These are phyloP conservation scores for Microdochium bolleyi DNA, from an alignment of 2,329 filamentous ascomycete species.

Conservation along the genomic window DNA sequence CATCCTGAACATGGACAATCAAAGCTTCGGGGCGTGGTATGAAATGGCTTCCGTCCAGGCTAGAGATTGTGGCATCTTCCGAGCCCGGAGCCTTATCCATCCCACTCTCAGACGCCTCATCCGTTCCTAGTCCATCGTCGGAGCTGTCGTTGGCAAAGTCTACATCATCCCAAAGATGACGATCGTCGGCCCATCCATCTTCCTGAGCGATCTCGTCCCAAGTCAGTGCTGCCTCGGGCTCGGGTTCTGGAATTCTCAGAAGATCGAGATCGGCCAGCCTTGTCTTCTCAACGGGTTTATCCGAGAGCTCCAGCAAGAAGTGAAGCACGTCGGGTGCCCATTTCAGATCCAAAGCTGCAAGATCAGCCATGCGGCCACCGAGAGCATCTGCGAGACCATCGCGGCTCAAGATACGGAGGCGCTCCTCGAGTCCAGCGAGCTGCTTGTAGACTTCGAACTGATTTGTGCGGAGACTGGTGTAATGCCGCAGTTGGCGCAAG, in stretches of 20 bases:
- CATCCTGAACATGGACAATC: conserved; percentile 24
- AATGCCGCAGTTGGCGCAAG: conserved; percentile 42
- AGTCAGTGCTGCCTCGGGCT: conserved; percentile 43
- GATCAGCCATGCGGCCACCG: conserved; percentile 43
- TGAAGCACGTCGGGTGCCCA: conserved; percentile 76
- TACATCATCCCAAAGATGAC: conserved; percentile 62
- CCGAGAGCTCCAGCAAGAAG: conserved; percentile 72
- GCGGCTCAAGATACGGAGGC: conserved; percentile 71
- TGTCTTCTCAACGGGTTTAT: conserved; percentile 67
- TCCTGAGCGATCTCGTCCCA: conserved; percentile 77
- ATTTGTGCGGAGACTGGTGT: conserved; percentile 59
- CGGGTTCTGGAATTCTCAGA: conserved; percentile 35
- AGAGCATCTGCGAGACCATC: conserved; percentile 72
- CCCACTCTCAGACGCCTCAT: conserved; percentile 17
- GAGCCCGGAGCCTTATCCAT: conserved; percentile 25
- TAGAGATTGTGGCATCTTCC: conserved; percentile 26
- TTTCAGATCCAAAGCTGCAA: conserved; percentile 45
- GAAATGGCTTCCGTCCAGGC: conserved; percentile 15
- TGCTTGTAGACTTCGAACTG: conserved; percentile 63
- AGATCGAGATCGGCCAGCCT: conserved; percentile 54
- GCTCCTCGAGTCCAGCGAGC: conserved; percentile 72
- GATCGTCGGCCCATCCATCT: conserved; percentile 62
- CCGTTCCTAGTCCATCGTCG: conserved; percentile 39
- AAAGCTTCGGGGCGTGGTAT: conserved; percentile 22
- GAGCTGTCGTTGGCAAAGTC: conserved; percentile 59